Percentiles rank a stretch among this genome's conserved stretches.
Evolutionary conservation across 305 asterid species (phyloP).

Genomic region (Fraxinus dipetala): DNA sequence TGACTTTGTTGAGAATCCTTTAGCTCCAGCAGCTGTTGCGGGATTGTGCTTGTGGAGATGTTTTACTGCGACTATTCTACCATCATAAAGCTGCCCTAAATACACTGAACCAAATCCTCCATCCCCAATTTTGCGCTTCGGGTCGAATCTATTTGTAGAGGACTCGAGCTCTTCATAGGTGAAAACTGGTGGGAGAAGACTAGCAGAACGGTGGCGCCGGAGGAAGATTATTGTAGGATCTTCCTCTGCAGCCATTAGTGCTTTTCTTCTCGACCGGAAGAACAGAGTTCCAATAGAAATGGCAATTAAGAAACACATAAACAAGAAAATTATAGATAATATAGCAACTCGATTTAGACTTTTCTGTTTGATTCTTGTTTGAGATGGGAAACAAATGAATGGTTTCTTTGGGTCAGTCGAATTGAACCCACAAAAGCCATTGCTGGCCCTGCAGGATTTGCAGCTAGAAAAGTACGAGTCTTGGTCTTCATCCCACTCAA

Average conservation of each 20-base stretch:
- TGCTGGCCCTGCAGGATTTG: constrained; percentile 45
- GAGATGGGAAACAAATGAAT: constrained; percentile 54
- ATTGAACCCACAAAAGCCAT: constrained; percentile 77
- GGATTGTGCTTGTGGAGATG: constrained; percentile 69
- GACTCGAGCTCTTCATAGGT: constrained; percentile 73
- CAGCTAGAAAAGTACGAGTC: constrained; percentile 65
- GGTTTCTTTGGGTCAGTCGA: constrained; percentile 47
- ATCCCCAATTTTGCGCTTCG: constrained; percentile 74
- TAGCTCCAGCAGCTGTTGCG: constrained; percentile 33
- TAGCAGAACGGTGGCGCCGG: constrained; percentile 71
- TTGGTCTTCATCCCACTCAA: constrained; percentile 68
- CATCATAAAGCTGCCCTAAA: constrained; percentile 66
- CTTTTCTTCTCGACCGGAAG: constrained; percentile 36
- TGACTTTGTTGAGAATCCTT: constrained; percentile 64
- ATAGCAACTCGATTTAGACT: constrained; percentile 48
- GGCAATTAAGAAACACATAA: constrained; percentile 46
- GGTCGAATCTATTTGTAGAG: constrained; percentile 72
- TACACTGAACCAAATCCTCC: constrained; percentile 96
- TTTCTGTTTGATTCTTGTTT: constrained; percentile 28
- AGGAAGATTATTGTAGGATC: constrained; percentile 78
- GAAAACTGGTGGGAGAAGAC: constrained; percentile 80
- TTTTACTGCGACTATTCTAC: constrained; percentile 73
- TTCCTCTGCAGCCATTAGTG: constrained; percentile 41
- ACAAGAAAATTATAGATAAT: constrained; percentile 39
- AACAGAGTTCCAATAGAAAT: constrained; percentile 40